Evolutionary conservation across 1,139 yeast genomes (phyloP).

Genomic region (Nadsonia starkeyi-henricii): DNA sequence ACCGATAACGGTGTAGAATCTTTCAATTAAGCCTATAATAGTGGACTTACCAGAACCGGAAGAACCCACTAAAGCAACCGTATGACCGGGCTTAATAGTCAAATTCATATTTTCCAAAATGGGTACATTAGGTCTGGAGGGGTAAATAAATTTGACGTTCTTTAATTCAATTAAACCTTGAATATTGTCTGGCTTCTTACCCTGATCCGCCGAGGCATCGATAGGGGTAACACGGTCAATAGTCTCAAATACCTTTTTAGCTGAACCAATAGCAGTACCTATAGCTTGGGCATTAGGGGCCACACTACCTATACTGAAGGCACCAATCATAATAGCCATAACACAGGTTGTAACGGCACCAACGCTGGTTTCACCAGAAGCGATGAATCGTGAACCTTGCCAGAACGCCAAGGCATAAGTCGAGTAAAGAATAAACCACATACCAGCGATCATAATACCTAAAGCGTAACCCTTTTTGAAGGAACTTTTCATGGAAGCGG

Average conservation of each 20-base stretch:
- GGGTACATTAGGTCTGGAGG: slow-evolving; percentile 68
- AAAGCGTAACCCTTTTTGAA: slow-evolving; percentile 21
- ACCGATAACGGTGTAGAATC: slow-evolving; percentile 48
- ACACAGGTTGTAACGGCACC: slow-evolving; percentile 25
- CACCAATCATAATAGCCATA: slow-evolving; percentile 29
- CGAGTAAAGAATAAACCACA: slow-evolving; percentile 25
- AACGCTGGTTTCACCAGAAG: slow-evolving; percentile 20
- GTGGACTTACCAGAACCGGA: slow-evolving; percentile 92
- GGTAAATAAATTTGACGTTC: slow-evolving; percentile 63
- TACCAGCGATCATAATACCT: slow-evolving; percentile 23
- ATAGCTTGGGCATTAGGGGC: slow-evolving; percentile 29
- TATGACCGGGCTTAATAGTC: slow-evolving; percentile 51
- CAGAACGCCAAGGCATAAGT: slow-evolving; percentile 31
- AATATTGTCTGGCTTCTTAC: slow-evolving; percentile 22
- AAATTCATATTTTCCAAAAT: slow-evolving; percentile 56
- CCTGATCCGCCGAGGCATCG: slow-evolving; percentile 19
- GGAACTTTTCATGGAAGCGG: slow-evolving; percentile 17
- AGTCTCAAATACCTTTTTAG: slow-evolving; percentile 28
- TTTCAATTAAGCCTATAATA: slow-evolving; percentile 53
- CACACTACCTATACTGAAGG: slow-evolving; percentile 28
- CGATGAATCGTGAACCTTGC: slow-evolving; percentile 30
- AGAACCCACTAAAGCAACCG: slow-evolving; percentile 81
- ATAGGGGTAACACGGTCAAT: slow-evolving; percentile 28
- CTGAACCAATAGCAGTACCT: slow-evolving; percentile 29
- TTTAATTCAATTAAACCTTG: slow-evolving; percentile 45